These are phyloP conservation scores for Nemania sp. DNA, from an alignment of 2,329 filamentous ascomycete species.

Conservation along the genomic window DNA sequence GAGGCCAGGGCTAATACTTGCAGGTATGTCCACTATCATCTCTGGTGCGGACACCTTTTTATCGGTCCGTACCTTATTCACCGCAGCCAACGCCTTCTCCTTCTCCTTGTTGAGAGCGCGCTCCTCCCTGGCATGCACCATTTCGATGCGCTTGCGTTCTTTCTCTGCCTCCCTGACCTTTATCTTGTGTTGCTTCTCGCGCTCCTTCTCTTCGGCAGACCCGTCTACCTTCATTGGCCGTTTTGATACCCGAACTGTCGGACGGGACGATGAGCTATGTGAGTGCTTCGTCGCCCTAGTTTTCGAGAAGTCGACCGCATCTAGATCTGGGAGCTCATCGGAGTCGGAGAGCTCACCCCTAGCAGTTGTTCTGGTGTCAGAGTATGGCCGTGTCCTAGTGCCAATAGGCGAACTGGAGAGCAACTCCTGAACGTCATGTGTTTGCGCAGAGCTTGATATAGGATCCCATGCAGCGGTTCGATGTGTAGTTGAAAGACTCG, in stretches of 20 bases:
- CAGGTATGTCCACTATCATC: conserved; percentile 76
- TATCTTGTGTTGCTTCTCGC: conserved; percentile 51
- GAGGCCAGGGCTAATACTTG: conserved; percentile 54
- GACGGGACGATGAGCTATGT: conserved; percentile 26
- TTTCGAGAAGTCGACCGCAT: conserved; percentile 46
- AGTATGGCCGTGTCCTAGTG: conserved; percentile 27
- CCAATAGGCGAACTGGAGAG: conserved; percentile 21
- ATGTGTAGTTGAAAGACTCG: conserved; percentile 28
- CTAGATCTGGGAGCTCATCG: conserved; percentile 56
- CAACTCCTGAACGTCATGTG: conserved; percentile 27
- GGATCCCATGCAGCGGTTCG: conserved; percentile 50
- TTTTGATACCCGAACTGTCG: conserved; percentile 28
- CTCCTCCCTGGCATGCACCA: conserved; percentile 62
- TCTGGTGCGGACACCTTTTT: conserved; percentile 75
- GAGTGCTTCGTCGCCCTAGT: conserved; percentile 24
- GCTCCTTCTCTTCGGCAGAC: conserved; percentile 44
- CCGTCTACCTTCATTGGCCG: conserved; percentile 29
- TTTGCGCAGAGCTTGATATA: conserved; percentile 58
- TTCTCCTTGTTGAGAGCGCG: conserved; percentile 66
- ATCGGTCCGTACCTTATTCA: conserved; percentile 73
- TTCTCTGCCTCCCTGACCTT: conserved; percentile 58
- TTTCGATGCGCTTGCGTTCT: conserved; percentile 60
- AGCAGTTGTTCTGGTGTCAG: conserved; percentile 45
- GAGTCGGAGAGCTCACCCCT: conserved; percentile 41
- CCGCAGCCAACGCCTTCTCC: conserved; percentile 69